These are phyloP conservation scores for Ballota nigra DNA, from an alignment of 257 asterid species.

Conservation along the genomic window DNA sequence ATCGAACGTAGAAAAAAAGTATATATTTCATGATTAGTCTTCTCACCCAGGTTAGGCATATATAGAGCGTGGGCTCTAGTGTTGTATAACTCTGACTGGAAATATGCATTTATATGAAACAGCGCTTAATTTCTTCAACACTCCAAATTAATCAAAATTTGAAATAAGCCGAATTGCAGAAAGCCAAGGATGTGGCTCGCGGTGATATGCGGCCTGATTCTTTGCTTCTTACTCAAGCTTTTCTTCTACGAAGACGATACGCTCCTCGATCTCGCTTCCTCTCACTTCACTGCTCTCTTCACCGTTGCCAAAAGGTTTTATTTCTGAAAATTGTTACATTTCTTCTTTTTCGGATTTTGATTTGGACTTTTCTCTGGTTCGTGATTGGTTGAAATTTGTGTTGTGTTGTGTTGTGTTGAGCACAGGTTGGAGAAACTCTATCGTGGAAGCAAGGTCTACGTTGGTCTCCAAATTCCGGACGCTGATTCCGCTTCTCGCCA, in stretches of 20 bases:
- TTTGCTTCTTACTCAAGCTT: constrained; percentile 39
- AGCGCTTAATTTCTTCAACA: background rate
- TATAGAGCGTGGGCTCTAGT: background rate
- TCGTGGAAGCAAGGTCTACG: constrained; percentile 62
- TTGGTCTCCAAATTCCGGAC: constrained; percentile 86
- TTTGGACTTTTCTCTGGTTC: background rate
- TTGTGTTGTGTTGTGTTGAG: constrained; percentile 3
- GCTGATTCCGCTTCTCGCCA: constrained; percentile 76
- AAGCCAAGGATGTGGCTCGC: constrained; percentile 57
- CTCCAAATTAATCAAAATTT: background rate
- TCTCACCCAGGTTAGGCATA: too few species aligned
- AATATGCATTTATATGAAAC: background rate
- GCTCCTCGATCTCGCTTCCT: constrained; percentile 51
- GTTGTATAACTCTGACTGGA: background rate
- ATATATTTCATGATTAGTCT: too few species aligned
- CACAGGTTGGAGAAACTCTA: constrained; percentile 67
- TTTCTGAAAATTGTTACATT: background rate
- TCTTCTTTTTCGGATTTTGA: background rate
- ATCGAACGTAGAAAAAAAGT: too few species aligned
- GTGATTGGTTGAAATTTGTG: background rate
- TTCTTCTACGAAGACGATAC: constrained; percentile 66
- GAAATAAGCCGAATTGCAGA: background rate
- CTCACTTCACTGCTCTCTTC: constrained; percentile 60
- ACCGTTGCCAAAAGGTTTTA: constrained; percentile 59
- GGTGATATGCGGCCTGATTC: constrained; percentile 49